phyloP scores from a whole-genome alignment of 371 early-diverging fungal genomes.

The Dichotomocladium elegans region DNA sequence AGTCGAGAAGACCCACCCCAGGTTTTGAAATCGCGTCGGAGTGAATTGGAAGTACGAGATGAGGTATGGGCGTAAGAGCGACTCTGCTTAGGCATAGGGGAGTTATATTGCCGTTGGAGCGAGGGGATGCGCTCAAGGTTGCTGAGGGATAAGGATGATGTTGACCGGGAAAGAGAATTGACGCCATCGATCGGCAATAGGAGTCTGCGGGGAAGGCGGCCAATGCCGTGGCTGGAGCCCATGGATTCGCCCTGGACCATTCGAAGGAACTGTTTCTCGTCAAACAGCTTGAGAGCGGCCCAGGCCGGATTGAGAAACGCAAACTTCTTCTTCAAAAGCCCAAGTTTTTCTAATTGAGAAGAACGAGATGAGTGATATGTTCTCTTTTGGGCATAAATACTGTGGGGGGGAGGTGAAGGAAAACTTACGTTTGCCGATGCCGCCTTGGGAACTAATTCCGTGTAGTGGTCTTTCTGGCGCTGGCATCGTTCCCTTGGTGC shows the following conservation, averaged over 20 bases:
- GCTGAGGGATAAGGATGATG: background rate
- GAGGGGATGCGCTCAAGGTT: background rate
- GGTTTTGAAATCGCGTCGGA: background rate
- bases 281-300: conserved; percentile 28
- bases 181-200: too few relatives aligned
- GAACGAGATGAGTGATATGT: background rate
- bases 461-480: conserved; percentile 31
- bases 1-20: background rate
- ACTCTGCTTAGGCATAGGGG: background rate
- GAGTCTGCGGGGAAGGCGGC: conserved; percentile 13
- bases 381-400: background rate
- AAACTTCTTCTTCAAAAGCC: conserved; percentile 16
- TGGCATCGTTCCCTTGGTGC: conserved; percentile 31
- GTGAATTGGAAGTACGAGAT: too few relatives aligned
- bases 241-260: conserved; percentile 21
- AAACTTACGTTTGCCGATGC: conserved; percentile 38
- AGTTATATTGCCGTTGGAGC: background rate
- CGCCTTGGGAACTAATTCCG: conserved; percentile 34
- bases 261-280: conserved; percentile 19
- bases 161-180: too few relatives aligned
- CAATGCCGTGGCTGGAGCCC: conserved; percentile 11
- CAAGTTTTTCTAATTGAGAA: conserved; percentile 18
- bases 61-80: too few relatives aligned
- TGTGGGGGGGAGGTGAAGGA: background rate
- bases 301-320: conserved; percentile 21